Conservation (phyloP, 2,329 filamentous ascomycete genomes). For the Alternaria ventricosa region DNA sequence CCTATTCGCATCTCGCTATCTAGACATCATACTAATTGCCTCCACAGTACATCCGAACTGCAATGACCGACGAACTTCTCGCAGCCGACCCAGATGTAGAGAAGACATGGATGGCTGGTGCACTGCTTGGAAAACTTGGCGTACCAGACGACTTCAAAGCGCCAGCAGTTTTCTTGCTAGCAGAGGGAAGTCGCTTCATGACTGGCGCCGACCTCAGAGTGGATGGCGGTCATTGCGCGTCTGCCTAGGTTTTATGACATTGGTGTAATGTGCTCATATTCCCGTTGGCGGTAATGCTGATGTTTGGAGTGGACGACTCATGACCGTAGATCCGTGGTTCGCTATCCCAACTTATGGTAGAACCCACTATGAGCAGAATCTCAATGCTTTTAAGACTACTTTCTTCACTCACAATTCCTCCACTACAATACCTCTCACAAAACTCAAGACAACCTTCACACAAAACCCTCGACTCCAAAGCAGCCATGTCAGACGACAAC, state of each 20-base stretch:
- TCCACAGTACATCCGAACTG: constrained; percentile 41
- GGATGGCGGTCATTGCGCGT: constrained; percentile 70
- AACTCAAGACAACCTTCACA: neutral
- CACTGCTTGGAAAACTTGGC: constrained; percentile 61
- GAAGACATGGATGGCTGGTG: constrained; percentile 61
- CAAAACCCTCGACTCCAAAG: neutral
- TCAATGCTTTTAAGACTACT: neutral
- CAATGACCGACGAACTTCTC: constrained; percentile 44
- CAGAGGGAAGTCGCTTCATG: constrained; percentile 73
- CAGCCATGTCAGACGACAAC: neutral
- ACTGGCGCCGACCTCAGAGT: constrained; percentile 72
- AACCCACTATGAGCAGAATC: neutral
- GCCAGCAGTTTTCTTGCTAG: constrained; percentile 71
- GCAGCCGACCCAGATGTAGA: constrained; percentile 58
- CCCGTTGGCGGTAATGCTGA: too few relatives aligned
- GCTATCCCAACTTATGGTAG: neutral
- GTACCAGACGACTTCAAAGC: constrained; percentile 66
- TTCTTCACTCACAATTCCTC: neutral
- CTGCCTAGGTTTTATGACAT: constrained; percentile 20
- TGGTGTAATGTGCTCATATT: neutral
- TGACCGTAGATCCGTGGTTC: neutral
- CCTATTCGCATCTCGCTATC: neutral
- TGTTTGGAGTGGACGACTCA: neutral
- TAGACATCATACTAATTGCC: neutral
- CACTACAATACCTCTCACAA: neutral